Percentiles rank a stretch among this genome's conserved stretches.
phyloP scores from a whole-genome alignment of 169 alveolate genomes.

The Eimeria necatrix region DNA sequence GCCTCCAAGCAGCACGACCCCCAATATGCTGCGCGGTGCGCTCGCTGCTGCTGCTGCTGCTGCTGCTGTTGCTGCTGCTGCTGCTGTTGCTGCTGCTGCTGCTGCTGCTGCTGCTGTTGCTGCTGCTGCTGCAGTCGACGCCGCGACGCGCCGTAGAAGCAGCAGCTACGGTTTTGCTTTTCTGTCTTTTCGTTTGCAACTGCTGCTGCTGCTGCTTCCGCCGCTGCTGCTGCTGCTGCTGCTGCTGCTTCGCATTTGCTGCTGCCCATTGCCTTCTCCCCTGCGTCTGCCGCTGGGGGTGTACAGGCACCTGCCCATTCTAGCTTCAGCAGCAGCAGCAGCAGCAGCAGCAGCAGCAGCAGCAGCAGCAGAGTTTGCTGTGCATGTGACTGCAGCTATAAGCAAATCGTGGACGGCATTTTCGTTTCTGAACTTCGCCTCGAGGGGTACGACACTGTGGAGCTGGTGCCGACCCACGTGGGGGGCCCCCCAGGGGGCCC shows the following conservation, averaged over 20 bases:
- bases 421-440: conserved; percentile 3
- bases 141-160: no score
- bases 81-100: neutral
- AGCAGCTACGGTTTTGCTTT: no score
- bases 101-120: neutral
- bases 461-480: neutral
- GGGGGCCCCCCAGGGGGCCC: neutral
- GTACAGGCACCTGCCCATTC: neutral
- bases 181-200: neutral
- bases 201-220: neutral
- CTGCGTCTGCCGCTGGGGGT: no score
- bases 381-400: conserved; percentile 10
- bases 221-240: neutral
- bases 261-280: neutral
- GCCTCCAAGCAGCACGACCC: conserved; percentile 32
- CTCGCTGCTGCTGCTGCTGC: neutral
- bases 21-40: neutral
- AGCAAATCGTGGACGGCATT: conserved; percentile 11
- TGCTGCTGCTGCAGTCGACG: neutral
- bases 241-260: neutral
- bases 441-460: conserved; percentile 22
- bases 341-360: conserved; percentile 20
- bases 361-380: neutral
- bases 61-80: neutral
- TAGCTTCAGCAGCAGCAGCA: conserved; percentile 14